Evolutionary conservation across 345 rosid genomes (phyloP), one percentile per base, ranked within the genome.

Genomic region (Lepidium aucheri): DNA sequence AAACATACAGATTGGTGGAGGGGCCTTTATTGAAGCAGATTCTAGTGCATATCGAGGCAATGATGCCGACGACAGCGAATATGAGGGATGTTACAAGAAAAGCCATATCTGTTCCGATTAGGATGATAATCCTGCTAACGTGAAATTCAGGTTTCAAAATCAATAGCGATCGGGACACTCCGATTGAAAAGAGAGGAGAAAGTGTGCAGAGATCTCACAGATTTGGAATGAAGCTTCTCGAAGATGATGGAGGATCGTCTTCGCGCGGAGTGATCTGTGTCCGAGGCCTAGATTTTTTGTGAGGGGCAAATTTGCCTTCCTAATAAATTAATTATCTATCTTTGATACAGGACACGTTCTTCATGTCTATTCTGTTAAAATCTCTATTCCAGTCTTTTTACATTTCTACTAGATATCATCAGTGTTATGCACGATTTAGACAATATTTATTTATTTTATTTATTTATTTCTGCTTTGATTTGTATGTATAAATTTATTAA

Each of bases 11-110:
- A 79, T 91, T 91, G 7, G 98, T 53, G 61, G 98, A 87, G 39
- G 96, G 91, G 65, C 98, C 94, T 67, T 86, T 78, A 80, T 89
- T 89, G 85, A 90, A 95, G 86, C 95, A 91, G 63, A 91, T 86
- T 82, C 94, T 82, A 67, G 91, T 83, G 74, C 84, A 89, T 13
- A 95, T 74, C 5, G 89, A 87, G 17, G 85, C 84, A 44, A 95
- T 86, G 68, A 89, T 77, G 60, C 98, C 98, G 53, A 87, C 76
- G 74, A 85, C 91, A 8, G 68, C 75, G 81, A 91, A 95, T 47
- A 91, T 87, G 60, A 89, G 71, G 62, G 91, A 84, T 45, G 96
- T 95, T 3, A 86, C 87, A 32, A 91, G 53, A 71, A 95, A 95
- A 53, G 96, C 99, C 99, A 91, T 91, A 20, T 17, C 55, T 67